Evolutionary conservation across 306 rosid genomes (phyloP), one percentile per base, ranked within the genome.

Genomic region (Quercus gilva): DNA sequence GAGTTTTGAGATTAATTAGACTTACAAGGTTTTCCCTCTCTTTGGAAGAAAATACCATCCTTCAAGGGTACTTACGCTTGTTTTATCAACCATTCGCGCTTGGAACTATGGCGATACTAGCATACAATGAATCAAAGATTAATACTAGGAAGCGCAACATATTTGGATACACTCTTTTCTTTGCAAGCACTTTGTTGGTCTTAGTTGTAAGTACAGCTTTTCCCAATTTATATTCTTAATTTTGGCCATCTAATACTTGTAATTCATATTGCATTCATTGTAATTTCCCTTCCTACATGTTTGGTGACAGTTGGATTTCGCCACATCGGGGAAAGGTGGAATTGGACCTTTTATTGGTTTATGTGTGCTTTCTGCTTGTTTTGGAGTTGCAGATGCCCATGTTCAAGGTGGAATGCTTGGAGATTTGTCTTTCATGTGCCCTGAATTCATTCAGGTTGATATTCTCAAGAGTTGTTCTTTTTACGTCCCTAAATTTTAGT

Each of bases 341-440:
- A 55, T 91, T 23, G 89, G 88, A 69, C 85, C 89, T 72, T 94
- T 77, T 75, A 63, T 88, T 74, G 91, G 83, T 69, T 18, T 94
- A 56, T 92, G 98, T 74, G 26, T 31, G 13, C 85, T 92, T 33
- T 87, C 85, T 63, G 92, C 83, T 75, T 78, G 76, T 53, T 94
- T 94, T 78, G 97, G 98, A 53, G 14, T 94, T 5, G 92, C 95
- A 35, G 88, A 94, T 79, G 97, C 94, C 49, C 85, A 55, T 83
- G 97, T 91, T 65, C 91, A 88, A 83, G 94, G 99, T 75, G 97
- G 99, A 73, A 86, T 94, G 82, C 82, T 87, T 17, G 97, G 97
- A 78, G 97, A 92, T 61, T 55, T 92, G 19, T 76, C 89, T 55
- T 69, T 85, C 3, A 91, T 92, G 97, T 77, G 83, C 20, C 95